Percentiles rank a stretch among this genome's conserved stretches.
Evolutionary conservation across 495 filamentous ascomycete species (phyloP).

Genomic region (Penicillium daleae): DNA sequence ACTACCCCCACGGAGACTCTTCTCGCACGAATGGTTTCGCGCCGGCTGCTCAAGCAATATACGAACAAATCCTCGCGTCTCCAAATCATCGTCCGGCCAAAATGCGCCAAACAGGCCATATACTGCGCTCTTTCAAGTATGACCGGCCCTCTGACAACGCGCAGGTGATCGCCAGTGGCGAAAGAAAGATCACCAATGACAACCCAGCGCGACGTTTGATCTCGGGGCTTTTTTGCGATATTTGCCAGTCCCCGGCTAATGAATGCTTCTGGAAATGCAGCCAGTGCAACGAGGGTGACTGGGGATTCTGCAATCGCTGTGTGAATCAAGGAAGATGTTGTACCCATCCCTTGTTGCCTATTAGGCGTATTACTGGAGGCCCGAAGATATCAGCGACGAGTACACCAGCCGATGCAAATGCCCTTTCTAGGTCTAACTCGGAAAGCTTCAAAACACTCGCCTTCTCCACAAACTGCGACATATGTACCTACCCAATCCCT

Average conservation of each 20-base stretch:
- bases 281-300: constrained; percentile 84
- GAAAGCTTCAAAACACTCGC: constrained; percentile 60
- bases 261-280: constrained; percentile 84
- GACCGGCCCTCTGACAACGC: constrained; percentile 50
- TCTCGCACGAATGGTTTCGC: constrained; percentile 65
- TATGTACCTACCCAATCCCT: constrained; percentile 72
- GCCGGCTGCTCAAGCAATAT: constrained; percentile 61
- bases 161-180: constrained; percentile 31
- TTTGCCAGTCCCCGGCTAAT: constrained; percentile 71
- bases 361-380: constrained; percentile 48
- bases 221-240: constrained; percentile 79
- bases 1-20: constrained; percentile 67
- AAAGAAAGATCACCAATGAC: constrained; percentile 56
- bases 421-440: constrained; percentile 39
- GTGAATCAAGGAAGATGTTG: constrained; percentile 78
- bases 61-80: constrained; percentile 47
- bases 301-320: constrained; percentile 86
- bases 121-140: constrained; percentile 69
- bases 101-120: constrained; percentile 60
- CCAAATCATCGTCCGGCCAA: constrained; percentile 45
- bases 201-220: constrained; percentile 69
- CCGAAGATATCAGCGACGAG: constrained; percentile 28
- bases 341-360: constrained; percentile 74
- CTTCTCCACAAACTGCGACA: constrained; percentile 72
- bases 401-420: constrained; percentile 29